These are phyloP conservation scores for Tolypocladium paradoxum DNA, from an alignment of 2,329 filamentous ascomycete species.

Conservation along the genomic window DNA sequence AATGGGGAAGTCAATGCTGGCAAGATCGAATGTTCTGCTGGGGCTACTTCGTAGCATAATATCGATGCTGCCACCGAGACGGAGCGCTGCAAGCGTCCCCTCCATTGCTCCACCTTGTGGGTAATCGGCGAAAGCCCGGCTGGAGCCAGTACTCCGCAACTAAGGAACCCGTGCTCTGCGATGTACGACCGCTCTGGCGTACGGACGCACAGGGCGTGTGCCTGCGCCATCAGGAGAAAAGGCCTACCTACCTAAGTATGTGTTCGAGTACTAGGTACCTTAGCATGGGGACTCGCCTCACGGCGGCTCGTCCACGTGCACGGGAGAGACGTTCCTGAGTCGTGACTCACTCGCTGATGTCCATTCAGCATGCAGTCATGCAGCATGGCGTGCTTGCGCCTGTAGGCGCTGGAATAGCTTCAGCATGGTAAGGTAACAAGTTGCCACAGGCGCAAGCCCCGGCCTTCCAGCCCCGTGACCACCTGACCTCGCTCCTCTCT, in stretches of 20 bases:
- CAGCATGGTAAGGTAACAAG: background rate
- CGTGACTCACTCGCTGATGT: background rate
- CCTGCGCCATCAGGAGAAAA: too few relatives aligned
- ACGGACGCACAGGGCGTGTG: too few relatives aligned
- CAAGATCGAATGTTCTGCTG: background rate
- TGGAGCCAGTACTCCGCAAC: too few relatives aligned
- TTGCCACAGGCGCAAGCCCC: background rate
- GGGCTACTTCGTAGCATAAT: background rate
- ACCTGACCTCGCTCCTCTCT: background rate
- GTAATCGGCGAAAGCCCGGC: too few relatives aligned
- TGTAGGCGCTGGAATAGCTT: background rate
- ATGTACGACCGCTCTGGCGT: too few relatives aligned
- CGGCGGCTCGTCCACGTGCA: background rate
- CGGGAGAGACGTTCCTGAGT: background rate
- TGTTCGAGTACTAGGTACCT: too few relatives aligned
- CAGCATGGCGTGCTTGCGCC: background rate
- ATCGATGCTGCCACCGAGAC: background rate
- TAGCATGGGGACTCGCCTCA: background rate
- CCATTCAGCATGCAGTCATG: background rate
- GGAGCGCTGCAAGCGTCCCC: background rate
- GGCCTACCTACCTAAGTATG: too few relatives aligned
- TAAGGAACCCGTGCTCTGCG: too few relatives aligned
- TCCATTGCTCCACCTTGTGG: conserved; percentile 1
- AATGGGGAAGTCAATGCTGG: background rate
- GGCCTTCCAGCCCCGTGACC: background rate